Evolutionary conservation across 2,329 filamentous ascomycete genomes (phyloP).

Genomic region (Berkeleyomyces rouxiae): DNA sequence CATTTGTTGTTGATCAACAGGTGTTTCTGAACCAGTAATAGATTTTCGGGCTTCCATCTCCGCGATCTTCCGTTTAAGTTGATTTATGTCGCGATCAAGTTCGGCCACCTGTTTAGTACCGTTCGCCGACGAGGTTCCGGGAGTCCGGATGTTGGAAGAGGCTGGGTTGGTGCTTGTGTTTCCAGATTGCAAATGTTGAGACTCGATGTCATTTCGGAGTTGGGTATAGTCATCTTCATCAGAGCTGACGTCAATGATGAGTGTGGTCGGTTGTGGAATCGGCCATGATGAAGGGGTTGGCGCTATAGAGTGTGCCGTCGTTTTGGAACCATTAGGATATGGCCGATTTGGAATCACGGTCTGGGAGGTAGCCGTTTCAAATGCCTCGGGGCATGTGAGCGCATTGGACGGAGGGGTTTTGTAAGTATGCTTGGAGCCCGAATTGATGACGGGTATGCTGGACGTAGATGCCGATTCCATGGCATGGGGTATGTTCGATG

Average conservation of each 20-base stretch:
- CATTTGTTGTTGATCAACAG: neutral
- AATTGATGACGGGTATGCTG: neutral
- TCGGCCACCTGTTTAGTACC: conserved; percentile 17
- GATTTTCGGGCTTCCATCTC: conserved; percentile 40
- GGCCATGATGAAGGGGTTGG: neutral
- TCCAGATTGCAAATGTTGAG: conserved; percentile 4
- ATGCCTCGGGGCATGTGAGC: conserved; percentile 2
- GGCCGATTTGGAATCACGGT: neutral
- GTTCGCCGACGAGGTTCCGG: neutral
- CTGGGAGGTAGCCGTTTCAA: neutral
- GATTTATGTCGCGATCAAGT: conserved; percentile 38
- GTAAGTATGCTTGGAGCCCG: neutral
- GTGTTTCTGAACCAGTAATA: neutral
- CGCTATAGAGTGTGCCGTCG: neutral
- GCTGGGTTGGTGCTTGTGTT: neutral
- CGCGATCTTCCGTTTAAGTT: conserved; percentile 41
- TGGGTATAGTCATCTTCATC: conserved; percentile 9
- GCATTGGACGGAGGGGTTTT: neutral
- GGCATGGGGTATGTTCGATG: neutral
- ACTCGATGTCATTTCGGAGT: conserved; percentile 8
- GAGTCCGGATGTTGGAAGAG: neutral
- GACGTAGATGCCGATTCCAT: neutral
- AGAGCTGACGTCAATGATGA: conserved; percentile 11
- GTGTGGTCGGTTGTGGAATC: neutral
- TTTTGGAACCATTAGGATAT: neutral